Percentiles rank a stretch among this genome's conserved stretches.
phyloP scores from a whole-genome alignment of 179 eudicot genomes.

The Camellia oleifera region DNA sequence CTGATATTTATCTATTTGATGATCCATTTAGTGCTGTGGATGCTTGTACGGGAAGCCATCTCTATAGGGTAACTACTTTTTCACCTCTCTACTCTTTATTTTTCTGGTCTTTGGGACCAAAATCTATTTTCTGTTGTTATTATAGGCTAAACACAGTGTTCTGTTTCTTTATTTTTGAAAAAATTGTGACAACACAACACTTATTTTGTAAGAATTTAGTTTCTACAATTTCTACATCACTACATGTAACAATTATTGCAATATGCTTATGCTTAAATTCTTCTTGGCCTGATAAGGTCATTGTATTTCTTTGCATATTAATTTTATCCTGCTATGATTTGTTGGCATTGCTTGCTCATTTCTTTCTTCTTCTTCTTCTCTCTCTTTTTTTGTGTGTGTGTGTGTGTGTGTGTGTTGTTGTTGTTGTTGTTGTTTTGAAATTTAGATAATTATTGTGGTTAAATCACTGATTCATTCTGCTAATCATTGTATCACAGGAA shows the following conservation, averaged over 20 bases:
- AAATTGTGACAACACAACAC: too few species aligned
- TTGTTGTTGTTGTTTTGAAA: background rate
- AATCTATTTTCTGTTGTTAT: too few species aligned
- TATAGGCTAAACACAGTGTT: too few species aligned
- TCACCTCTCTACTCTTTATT: background rate
- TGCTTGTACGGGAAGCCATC: slow-evolving; percentile 48
- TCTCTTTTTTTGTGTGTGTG: too few species aligned
- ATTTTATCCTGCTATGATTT: background rate
- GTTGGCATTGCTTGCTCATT: background rate
- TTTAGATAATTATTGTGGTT: background rate
- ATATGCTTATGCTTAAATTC: too few species aligned
- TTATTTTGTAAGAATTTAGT: too few species aligned
- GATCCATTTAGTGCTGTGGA: slow-evolving; percentile 63
- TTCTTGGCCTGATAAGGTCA: background rate
- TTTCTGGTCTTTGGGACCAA: background rate
- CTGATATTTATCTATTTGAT: slow-evolving; percentile 56
- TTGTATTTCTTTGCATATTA: background rate
- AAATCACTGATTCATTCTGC: background rate
- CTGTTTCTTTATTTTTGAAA: background rate
- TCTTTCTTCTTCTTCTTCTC: background rate
- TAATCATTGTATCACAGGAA: slow-evolving; percentile 40
- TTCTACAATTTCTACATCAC: too few species aligned
- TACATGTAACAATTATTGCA: too few species aligned
- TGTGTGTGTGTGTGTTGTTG: too few species aligned
- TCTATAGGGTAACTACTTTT: slow-evolving; percentile 31